Conservation (phyloP, 345 rosid species). For the Ceriops zippeliana region DNA sequence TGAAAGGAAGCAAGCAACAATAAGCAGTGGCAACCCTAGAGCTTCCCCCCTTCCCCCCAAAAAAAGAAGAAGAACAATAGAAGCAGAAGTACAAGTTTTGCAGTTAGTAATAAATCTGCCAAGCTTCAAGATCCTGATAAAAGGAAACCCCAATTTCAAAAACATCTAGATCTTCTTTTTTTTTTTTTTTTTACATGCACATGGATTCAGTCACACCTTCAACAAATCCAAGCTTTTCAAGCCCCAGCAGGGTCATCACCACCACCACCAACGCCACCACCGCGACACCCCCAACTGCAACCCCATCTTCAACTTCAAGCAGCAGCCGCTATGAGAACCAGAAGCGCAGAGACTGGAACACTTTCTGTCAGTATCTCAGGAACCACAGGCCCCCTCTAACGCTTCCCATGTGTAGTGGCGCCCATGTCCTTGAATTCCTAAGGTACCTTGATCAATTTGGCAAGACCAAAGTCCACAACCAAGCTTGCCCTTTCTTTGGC, state of each 20-base stretch:
- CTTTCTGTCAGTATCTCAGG: slow-evolving; percentile 80
- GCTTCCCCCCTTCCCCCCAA: no score
- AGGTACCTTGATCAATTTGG: slow-evolving; percentile 73
- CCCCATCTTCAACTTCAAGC: slow-evolving; percentile 31
- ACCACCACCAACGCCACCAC: neutral
- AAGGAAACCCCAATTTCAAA: slow-evolving; percentile 21
- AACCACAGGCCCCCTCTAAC: slow-evolving; percentile 76
- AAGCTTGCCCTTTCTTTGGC: slow-evolving; percentile 84
- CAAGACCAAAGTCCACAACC: slow-evolving; percentile 75
- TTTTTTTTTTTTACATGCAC: neutral
- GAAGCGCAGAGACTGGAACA: slow-evolving; percentile 87
- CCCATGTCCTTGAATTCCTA: slow-evolving; percentile 83
- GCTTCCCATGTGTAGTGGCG: slow-evolving; percentile 74
- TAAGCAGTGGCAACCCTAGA: no score
- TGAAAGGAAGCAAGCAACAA: no score
- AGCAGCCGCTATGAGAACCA: slow-evolving; percentile 69
- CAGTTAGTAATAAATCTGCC: neutral
- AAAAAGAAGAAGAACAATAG: no score
- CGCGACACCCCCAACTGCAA: neutral
- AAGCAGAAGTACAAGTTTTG: no score
- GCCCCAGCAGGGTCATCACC: neutral
- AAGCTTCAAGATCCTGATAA: slow-evolving; percentile 5
- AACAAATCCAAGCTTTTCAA: slow-evolving; percentile 16
- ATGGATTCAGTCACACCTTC: slow-evolving; percentile 27
- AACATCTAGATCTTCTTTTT: neutral